Conservation (phyloP, 129 eudicot species). For the Artemisia tridentata region DNA sequence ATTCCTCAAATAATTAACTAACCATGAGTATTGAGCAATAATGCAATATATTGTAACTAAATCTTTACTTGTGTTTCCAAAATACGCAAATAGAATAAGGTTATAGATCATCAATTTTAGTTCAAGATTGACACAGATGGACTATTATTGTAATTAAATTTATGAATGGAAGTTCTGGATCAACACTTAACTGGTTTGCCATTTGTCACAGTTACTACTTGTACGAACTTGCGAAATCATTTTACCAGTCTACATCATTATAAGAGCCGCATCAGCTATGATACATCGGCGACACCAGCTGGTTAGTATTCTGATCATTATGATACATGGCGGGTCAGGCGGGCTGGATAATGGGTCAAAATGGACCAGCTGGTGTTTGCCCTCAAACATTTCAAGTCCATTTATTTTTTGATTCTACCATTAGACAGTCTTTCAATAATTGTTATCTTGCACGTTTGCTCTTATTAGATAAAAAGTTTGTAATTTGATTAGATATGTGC, state of each 20-base stretch:
- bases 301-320: slow-evolving; percentile 33
- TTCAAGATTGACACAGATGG: neutral
- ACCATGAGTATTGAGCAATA: too few species aligned
- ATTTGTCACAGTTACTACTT: slow-evolving; percentile 52
- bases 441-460: too few species aligned
- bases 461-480: too few species aligned
- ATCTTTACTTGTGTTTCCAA: too few species aligned
- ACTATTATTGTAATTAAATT: neutral
- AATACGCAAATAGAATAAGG: too few species aligned
- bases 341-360: neutral
- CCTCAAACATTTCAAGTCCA: too few species aligned
- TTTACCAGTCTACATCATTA: slow-evolving; percentile 67
- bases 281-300: slow-evolving; percentile 45
- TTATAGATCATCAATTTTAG: neutral
- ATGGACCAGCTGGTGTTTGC: neutral
- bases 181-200: neutral
- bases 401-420: too few species aligned
- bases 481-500: too few species aligned
- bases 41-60: too few species aligned
- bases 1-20: neutral
- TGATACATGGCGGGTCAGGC: neutral
- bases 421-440: too few species aligned
- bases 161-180: neutral
- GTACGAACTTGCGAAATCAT: slow-evolving; percentile 56
- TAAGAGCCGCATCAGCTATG: slow-evolving; percentile 54